Evolutionary conservation across 2,329 filamentous ascomycete species (phyloP), one percentile per base, ranked within the genome.

Genomic region (Cytospora mali): DNA sequence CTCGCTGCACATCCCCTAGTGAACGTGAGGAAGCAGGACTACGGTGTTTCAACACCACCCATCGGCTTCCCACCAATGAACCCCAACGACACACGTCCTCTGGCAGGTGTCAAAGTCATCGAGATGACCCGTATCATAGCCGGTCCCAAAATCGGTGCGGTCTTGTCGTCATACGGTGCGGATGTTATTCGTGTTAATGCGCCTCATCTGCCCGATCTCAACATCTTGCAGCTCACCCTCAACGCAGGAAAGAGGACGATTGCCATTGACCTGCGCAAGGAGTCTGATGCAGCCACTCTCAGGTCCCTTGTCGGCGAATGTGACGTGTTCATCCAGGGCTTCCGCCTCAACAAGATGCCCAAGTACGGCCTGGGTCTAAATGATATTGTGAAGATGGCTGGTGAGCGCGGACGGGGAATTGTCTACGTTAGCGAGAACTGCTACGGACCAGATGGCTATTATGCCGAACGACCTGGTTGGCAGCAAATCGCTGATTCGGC

Each of bases 261-360:
- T 3, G 70, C 73, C 16, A 70, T 86, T 3, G 79, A 86, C 66
- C 77, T 85, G 39, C 53, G 62, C 35, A 53, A 50, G 48, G 46
- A 21, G 0, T 28, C 49, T 13, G 58, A 61, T 16, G 52, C 52
- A 11, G 49, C 48, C 18, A 48, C 57, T 23, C 50, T 63, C 21
- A 75, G 76, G 50, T 73, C 76, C 3, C 66, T 74, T 1, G 69
- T 72, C 1, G 80, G 80, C 54, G 79, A 81, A 2, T 81, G 78
- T 2, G 84, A 86, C 67, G 77, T 85, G 39, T 79, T 85, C 62
- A 70, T 85, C 25, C 80, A 84, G 63, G 82, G 83, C 28, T 86
- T 81, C 73, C 75, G 82, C 10, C 75, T 76, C 10, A 76, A 75
- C 7, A 73, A 75, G 11, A 72, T 85, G 54, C 72, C 74, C 39